Base-by-base conservation (phyloP, 2,329 filamentous ascomycete genomes). In the Fusarium dlaminii region DNA sequence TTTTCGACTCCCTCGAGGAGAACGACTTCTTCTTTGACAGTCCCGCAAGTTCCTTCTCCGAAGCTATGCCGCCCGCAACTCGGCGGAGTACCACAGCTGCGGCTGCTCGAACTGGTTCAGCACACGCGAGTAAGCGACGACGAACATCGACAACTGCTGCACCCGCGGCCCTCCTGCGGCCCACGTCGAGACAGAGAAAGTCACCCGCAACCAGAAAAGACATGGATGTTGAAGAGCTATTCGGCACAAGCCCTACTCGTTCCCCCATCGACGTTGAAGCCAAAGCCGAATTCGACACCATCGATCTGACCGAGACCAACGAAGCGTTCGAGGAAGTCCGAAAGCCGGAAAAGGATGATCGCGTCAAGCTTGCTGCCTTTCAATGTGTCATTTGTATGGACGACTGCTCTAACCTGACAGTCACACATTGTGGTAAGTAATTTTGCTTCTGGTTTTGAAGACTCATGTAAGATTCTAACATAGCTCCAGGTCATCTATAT, bases 311-410 rank as follows among this genome's bases (percentile, higher is more conserved):
- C 5, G 84, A 85, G 68, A 81, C 82, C 10, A 85, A 84, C 17
- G 84, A 85, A 42, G 81, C 87, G 5, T 85, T 85, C 0, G 79
- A 83, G 17, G 81, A 86, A 54, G 79, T 86, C n/a, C 80, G 82
- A 66, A 82, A 84, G 68, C 84, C 84, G 17, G 83, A 86, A 61
- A 82, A 84, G 56, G 87, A 88, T 57, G 88, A 86, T 17, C 84
- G 81, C 57, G 80, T 85, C 77, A 90, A 88, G 79, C 80, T 92
- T 22, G 83, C 85, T 49, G 83, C 84, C 8, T 90, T 91, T 54
- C 89, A 92, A 80, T 92, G 90, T 70, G 89, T 90, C 48, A 92
- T 92, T 66, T 92, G 90, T 81, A 90, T 92, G 89, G 90, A 92
- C 68, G 85, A 89, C 69, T 87, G 85, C 32, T 87, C 86, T 4